Evolutionary conservation across 2,329 filamentous ascomycete species (phyloP), one percentile per base, ranked within the genome.

Genomic region (Scedosporium boydii): DNA sequence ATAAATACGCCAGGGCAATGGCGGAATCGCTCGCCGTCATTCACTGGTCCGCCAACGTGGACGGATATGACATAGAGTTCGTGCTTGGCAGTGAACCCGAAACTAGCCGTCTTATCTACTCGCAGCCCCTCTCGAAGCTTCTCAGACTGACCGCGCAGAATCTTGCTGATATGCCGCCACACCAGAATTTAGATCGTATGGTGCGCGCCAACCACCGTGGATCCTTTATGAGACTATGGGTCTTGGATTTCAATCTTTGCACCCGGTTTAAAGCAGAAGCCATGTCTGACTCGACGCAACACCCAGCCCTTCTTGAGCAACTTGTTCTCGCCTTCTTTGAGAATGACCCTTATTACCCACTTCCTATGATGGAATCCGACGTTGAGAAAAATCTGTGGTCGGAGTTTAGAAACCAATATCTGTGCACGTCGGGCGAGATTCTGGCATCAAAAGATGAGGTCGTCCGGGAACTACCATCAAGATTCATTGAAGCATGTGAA

Each of bases 51-150:
- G 72, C 71, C 0, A 64, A 56, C 9, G 68, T 65, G 0, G 71
- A 75, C 26, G 73, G 67, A 0, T 63, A 66, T 4, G 72, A 71
- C 21, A 67, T 75, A 0, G 69, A 75, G 48, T 75, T 75, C 58
- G 70, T 69, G 1, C 59, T 75, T 5, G 71, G 70, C 0, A 67
- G 66, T 46, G 65, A 67, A 3, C 2, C 46, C 1, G 46, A 51
- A 16, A 51, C 29, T 34, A 6, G 6, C 6, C 18, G 29, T 34
- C 6, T 9, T 34, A 5, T 23, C 21, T 51, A 51, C 7, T 3
- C 46, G 7, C 6, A 5, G 46, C n/a, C 46, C 34, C 63, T 2
- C 6, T 53, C n/a, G n/a, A 55, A 10, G 41, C 9, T 16, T 9
- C 23, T 60, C 58, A 18, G 14, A 61, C 44, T 61, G 59, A 5